These are phyloP conservation scores for Neofusicoccum umdonicola DNA, from an alignment of 2,329 filamentous ascomycete genomes.

Conservation along the genomic window DNA sequence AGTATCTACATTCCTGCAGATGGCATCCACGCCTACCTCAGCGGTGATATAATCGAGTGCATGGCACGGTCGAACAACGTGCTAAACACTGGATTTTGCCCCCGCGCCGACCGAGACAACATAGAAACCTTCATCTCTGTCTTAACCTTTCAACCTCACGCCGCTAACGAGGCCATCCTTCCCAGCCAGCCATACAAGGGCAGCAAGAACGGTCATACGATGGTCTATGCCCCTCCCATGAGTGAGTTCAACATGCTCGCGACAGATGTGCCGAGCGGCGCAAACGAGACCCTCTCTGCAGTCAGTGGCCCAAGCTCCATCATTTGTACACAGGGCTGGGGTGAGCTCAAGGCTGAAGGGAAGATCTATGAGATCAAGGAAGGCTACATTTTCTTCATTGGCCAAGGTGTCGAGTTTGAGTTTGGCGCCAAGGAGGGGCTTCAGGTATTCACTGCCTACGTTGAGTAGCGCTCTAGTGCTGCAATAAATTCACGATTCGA, in stretches of 20 bases:
- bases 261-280: slow-evolving; percentile 55
- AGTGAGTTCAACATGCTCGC: slow-evolving; percentile 70
- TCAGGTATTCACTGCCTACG: slow-evolving; percentile 50
- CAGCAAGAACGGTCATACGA: slow-evolving; percentile 67
- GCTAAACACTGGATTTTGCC: slow-evolving; percentile 72
- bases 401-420: slow-evolving; percentile 52
- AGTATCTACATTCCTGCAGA: slow-evolving; percentile 70
- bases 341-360: slow-evolving; percentile 60
- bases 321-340: slow-evolving; percentile 81
- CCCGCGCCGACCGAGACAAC: slow-evolving; percentile 61
- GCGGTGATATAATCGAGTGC: slow-evolving; percentile 73
- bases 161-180: slow-evolving; percentile 67
- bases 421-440: slow-evolving; percentile 45
- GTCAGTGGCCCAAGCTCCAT: slow-evolving; percentile 88
- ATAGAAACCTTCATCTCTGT: slow-evolving; percentile 62
- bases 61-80: slow-evolving; percentile 77
- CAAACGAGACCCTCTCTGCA: slow-evolving; percentile 54
- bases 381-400: slow-evolving; percentile 67
- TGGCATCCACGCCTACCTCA: slow-evolving; percentile 71
- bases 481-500: neutral
- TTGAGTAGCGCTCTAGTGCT: slow-evolving; percentile 31
- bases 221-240: slow-evolving; percentile 64
- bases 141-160: slow-evolving; percentile 64
- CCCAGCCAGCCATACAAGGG: slow-evolving; percentile 76
- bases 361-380: slow-evolving; percentile 55